Conservation (phyloP, 2,329 filamentous ascomycete genomes). For the Furcasterigmium sp. region DNA sequence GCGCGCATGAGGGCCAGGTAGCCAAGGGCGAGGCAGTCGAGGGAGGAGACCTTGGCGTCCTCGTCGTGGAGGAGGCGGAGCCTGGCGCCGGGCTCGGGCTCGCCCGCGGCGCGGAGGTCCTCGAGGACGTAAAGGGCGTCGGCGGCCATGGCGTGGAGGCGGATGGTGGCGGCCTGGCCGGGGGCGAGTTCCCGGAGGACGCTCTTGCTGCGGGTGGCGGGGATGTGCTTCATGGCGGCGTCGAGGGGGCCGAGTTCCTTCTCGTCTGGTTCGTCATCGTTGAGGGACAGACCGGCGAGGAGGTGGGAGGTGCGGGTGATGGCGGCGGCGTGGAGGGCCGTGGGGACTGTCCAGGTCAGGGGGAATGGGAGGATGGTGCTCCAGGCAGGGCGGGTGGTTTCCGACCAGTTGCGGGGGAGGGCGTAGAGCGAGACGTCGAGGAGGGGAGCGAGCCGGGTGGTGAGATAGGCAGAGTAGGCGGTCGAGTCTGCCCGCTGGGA, state of each 20-base stretch:
- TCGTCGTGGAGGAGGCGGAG: conserved; percentile 24
- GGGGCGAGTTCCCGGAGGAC: conserved; percentile 60
- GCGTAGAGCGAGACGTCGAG: conserved; percentile 86
- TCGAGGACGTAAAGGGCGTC: conserved; percentile 69
- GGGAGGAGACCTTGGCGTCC: conserved; percentile 41
- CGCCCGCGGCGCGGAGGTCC: conserved; percentile 38
- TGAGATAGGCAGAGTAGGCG: conserved; percentile 64
- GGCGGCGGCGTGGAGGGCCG: conserved; percentile 65
- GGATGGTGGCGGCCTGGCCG: conserved; percentile 68
- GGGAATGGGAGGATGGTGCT: conserved; percentile 78
- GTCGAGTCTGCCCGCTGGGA: conserved; percentile 39
- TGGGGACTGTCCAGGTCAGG: conserved; percentile 80
- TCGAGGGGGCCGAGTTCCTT: conserved; percentile 24
- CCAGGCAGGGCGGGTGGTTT: conserved; percentile 73
- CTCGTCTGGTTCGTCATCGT: conserved; percentile 31
- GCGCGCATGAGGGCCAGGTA: conserved; percentile 71
- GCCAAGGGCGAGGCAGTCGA: conserved; percentile 78
- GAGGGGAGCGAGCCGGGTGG: conserved; percentile 69
- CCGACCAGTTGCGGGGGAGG: conserved; percentile 80
- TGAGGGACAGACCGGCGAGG: conserved; percentile 54
- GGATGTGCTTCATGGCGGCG: conserved; percentile 14
- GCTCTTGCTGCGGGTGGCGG: conserved; percentile 42
- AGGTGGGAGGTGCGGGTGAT: conserved; percentile 65
- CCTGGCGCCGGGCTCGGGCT: conserved; percentile 10
- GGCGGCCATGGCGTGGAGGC: conserved; percentile 66